A percentile compares a stretch with the other conserved stretches of the same genome.
Evolutionary conservation across 1,139 yeast species (phyloP).

Genomic region (Saccharomyces hybrid): DNA sequence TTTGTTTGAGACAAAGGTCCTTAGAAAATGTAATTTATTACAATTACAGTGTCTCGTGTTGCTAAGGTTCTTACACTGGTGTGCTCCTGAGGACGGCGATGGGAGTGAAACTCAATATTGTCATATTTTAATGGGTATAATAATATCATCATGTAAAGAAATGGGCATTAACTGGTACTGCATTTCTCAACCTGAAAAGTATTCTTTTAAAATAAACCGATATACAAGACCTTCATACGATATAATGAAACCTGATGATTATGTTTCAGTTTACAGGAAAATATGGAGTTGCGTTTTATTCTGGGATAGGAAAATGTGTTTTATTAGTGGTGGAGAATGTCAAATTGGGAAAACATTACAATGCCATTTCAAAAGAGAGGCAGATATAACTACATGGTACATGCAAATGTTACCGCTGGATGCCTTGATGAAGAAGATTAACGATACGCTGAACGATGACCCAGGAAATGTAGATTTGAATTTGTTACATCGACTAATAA

Average conservation of each 20-base stretch:
- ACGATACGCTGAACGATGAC: constrained; percentile 17
- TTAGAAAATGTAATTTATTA: constrained; percentile 25
- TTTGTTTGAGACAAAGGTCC: constrained; percentile 18
- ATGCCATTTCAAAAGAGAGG: constrained; percentile 2
- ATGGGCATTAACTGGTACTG: constrained; percentile 27
- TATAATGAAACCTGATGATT: constrained; percentile 13
- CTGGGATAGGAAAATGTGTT: constrained; percentile 29
- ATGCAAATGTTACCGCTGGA: constrained; percentile 17
- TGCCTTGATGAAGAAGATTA: constrained; percentile 13
- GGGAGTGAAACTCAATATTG: constrained; percentile 27
- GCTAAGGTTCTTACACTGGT: constrained; percentile 29
- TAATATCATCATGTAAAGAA: constrained; percentile 25
- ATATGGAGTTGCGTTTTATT: constrained; percentile 27
- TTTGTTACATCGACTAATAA: constrained; percentile 6
- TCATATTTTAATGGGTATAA: constrained; percentile 25
- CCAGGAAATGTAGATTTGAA: constrained; percentile 19
- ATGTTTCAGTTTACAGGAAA: constrained; percentile 13
- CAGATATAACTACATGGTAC: constrained; percentile 13
- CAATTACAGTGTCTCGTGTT: constrained; percentile 25
- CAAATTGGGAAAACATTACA: constrained; percentile 20
- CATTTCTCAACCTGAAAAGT: constrained; percentile 12
- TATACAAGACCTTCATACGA: constrained; percentile 16
- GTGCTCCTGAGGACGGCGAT: constrained; percentile 31
- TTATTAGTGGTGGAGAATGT: constrained; percentile 28
- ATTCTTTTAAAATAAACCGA: constrained; percentile 15